These are phyloP conservation scores for Saccharomycopsis hybrid DNA, from an alignment of 1,139 yeast species.

Conservation along the genomic window DNA sequence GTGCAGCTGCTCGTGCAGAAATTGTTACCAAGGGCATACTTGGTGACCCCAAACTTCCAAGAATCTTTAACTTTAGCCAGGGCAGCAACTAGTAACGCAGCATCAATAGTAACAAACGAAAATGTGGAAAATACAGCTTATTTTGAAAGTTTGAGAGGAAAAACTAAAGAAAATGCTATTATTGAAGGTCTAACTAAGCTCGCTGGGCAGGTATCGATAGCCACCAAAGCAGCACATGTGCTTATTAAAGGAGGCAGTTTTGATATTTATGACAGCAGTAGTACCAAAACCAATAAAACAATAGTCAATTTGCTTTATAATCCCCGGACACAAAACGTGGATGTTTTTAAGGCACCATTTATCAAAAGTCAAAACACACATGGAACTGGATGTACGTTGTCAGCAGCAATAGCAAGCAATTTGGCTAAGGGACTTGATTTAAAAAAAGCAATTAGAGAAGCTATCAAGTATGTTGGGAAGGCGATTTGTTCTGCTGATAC, in stretches of 20 bases:
- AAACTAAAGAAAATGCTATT: slow-evolving; percentile 24
- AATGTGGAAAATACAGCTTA: no score
- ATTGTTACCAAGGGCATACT: slow-evolving; percentile 49
- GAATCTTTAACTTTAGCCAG: no score
- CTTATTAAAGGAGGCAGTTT: slow-evolving; percentile 81
- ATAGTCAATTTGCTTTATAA: no score
- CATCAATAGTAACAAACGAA: no score
- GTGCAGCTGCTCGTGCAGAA: slow-evolving; percentile 38
- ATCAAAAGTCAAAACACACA: slow-evolving; percentile 57
- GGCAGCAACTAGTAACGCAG: no score
- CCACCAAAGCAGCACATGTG: slow-evolving; percentile 45
- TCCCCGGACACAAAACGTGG: no score
- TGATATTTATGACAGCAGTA: slow-evolving; percentile 49
- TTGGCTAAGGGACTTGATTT: slow-evolving; percentile 49
- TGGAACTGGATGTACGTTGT: slow-evolving; percentile 89
- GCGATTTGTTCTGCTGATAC: slow-evolving; percentile 43
- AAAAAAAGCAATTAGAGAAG: slow-evolving; percentile 44
- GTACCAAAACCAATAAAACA: slow-evolving; percentile 36
- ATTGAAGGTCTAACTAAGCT: slow-evolving; percentile 36
- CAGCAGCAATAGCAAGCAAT: slow-evolving; percentile 76
- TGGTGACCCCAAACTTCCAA: slow-evolving; percentile 69
- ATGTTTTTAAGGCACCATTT: slow-evolving; percentile 46
- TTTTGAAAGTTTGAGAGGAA: slow-evolving; percentile 26
- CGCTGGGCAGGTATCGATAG: slow-evolving; percentile 38
- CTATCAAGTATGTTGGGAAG: slow-evolving; percentile 60